Evolutionary conservation across 805 yeast species (phyloP).

Genomic region (Candida silvatica): DNA sequence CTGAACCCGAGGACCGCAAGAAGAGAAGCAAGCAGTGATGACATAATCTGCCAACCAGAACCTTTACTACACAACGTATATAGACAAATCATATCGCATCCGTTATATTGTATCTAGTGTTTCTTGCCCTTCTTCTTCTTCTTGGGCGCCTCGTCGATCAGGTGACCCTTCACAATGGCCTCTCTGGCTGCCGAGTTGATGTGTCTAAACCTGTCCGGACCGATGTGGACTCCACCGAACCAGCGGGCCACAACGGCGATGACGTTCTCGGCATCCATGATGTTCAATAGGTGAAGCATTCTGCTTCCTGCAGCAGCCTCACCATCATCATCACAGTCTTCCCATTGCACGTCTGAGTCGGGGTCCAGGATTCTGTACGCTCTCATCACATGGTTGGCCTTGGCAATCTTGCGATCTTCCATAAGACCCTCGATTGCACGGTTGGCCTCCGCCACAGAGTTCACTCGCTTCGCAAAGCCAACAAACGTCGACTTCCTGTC

Average conservation of each 20-base stretch:
- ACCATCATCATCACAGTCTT: constrained; percentile 95
- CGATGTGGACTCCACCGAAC: constrained; percentile 89
- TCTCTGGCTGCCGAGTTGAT: constrained; percentile 85
- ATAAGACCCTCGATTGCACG: constrained; percentile 41
- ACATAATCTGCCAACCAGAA: neutral
- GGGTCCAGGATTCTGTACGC: constrained; percentile 72
- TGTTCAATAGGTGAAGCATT: constrained; percentile 63
- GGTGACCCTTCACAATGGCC: constrained; percentile 62
- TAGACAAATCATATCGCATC: constrained; percentile 5
- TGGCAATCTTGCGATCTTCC: constrained; percentile 56
- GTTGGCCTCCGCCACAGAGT: constrained; percentile 61
- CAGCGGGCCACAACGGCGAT: constrained; percentile 84
- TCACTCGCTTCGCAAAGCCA: constrained; percentile 60
- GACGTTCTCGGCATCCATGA: constrained; percentile 75
- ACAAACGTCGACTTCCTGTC: constrained; percentile 85
- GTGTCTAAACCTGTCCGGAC: constrained; percentile 92
- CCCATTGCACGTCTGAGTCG: constrained; percentile 45
- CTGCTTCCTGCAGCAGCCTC: constrained; percentile 95
- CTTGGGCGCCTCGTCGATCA: constrained; percentile 21
- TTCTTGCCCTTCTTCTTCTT: constrained; percentile 24
- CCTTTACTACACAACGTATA: neutral
- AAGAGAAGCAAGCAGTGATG: constrained; percentile 1
- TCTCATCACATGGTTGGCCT: constrained; percentile 73
- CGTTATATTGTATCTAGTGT: too few relatives aligned
- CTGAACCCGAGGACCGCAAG: too few relatives aligned